Conservation (phyloP, 2,329 filamentous ascomycete species). For the Pseudopyricularia javanii region DNA sequence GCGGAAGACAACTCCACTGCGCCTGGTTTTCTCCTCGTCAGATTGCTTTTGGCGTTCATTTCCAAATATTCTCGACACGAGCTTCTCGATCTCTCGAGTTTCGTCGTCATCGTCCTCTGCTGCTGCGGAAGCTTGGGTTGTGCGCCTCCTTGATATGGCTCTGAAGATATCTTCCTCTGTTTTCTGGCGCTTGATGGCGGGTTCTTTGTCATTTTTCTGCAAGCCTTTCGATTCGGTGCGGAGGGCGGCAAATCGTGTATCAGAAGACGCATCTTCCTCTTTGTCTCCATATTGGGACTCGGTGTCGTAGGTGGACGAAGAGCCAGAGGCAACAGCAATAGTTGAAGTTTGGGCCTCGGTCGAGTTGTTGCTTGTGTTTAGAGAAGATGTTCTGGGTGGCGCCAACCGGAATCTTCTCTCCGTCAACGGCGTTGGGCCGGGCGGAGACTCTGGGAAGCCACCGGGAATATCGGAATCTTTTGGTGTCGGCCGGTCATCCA, state of each 20-base stretch:
- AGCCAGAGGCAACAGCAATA: neutral
- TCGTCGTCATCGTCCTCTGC: neutral
- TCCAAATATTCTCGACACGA: constrained; percentile 5
- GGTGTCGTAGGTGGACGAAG: neutral
- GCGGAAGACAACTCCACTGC: neutral
- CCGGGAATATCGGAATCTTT: neutral
- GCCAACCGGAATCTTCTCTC: neutral
- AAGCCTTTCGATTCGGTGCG: neutral
- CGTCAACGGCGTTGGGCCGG: neutral
- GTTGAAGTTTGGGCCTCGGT: neutral
- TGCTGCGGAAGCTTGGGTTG: neutral
- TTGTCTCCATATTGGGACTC: neutral
- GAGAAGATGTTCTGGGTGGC: neutral
- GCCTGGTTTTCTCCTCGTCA: neutral
- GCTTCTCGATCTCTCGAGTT: neutral
- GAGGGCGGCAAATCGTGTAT: neutral
- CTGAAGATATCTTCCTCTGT: neutral
- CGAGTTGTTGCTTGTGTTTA: neutral
- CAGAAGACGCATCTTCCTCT: neutral
- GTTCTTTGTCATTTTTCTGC: neutral
- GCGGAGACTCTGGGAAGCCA: neutral
- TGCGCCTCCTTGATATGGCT: neutral
- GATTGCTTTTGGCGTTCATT: neutral
- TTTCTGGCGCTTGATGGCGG: neutral
- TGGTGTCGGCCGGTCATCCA: neutral